Conservation (phyloP, 345 rosid genomes). For the Litchi chinensis region DNA sequence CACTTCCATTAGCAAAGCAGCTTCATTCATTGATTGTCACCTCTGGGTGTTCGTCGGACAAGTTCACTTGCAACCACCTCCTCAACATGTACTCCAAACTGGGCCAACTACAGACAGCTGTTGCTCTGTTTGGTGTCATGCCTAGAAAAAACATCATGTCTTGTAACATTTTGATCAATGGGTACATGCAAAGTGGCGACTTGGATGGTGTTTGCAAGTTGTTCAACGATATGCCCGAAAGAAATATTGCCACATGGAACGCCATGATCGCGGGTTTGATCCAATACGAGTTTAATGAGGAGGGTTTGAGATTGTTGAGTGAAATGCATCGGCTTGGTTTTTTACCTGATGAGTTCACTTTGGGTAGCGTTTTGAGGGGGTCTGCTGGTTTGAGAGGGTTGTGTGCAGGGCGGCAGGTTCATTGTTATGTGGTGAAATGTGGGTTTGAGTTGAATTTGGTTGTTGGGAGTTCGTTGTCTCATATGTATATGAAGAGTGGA, state of each 20-base stretch:
- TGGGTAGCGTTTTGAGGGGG: slow-evolving; percentile 71
- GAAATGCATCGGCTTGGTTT: slow-evolving; percentile 58
- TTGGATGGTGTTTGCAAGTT: slow-evolving; percentile 49
- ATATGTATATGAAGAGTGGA: slow-evolving; percentile 75
- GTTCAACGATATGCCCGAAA: slow-evolving; percentile 68
- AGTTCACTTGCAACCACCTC: slow-evolving; percentile 71
- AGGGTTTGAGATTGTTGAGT: slow-evolving; percentile 52
- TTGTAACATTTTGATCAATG: slow-evolving; percentile 69
- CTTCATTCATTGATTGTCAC: slow-evolving; percentile 65
- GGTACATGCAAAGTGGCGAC: slow-evolving; percentile 45
- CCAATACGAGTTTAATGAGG: slow-evolving; percentile 59
- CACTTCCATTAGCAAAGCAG: slow-evolving; percentile 49
- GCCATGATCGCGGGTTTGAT: slow-evolving; percentile 58
- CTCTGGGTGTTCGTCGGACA: slow-evolving; percentile 64
- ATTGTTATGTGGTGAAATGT: slow-evolving; percentile 46
- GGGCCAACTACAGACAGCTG: slow-evolving; percentile 47
- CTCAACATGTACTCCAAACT: slow-evolving; percentile 72
- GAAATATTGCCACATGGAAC: slow-evolving; percentile 72
- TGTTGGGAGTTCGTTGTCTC: slow-evolving; percentile 68
- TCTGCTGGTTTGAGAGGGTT: slow-evolving; percentile 55
- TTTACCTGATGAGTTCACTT: slow-evolving; percentile 58
- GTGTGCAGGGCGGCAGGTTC: slow-evolving; percentile 59
- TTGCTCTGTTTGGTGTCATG: slow-evolving; percentile 49
- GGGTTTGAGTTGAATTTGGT: slow-evolving; percentile 56
- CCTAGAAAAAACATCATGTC: slow-evolving; percentile 71